phyloP scores from a whole-genome alignment of 176 grass and related monocot species.

The Sorghum bicolor region DNA sequence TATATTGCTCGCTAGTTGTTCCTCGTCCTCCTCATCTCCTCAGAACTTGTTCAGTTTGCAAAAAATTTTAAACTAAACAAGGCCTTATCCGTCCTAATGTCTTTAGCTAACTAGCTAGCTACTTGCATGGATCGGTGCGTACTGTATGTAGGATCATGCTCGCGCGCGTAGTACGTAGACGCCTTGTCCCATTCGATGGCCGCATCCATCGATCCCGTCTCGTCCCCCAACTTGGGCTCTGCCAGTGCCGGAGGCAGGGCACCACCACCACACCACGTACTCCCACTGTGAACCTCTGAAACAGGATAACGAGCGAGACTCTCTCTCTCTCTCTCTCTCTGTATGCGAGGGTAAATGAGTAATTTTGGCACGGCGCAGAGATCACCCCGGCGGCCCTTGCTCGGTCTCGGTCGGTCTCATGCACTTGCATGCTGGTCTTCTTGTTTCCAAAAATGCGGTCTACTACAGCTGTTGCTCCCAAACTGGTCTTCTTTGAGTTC shows the following conservation, averaged over 20 bases:
- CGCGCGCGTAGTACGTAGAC: too few species aligned
- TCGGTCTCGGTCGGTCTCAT: not conserved
- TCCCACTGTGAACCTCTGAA: not conserved
- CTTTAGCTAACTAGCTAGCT: too few species aligned
- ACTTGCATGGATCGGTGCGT: not conserved
- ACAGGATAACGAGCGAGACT: not conserved
- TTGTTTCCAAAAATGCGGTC: slow-evolving; percentile 18
- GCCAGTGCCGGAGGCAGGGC: too few species aligned
- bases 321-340: not conserved
- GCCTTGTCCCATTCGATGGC: not conserved
- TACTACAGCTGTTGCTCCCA: not conserved
- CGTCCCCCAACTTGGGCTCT: slow-evolving; percentile 2
- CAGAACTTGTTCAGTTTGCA: too few species aligned
- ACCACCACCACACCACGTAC: not conserved
- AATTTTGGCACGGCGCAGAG: not conserved
- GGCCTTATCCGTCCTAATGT: too few species aligned
- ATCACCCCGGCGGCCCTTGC: too few species aligned
- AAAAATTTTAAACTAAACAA: too few species aligned
- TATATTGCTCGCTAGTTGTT: not conserved
- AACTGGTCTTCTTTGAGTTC: not conserved
- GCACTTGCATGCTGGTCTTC: not conserved
- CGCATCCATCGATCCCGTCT: not conserved
- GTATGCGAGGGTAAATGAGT: not conserved
- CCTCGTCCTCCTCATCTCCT: not conserved
- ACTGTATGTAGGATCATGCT: not conserved